Evolutionary conservation across 2,329 filamentous ascomycete species (phyloP).

Genomic region (Zasmidium angulare): DNA sequence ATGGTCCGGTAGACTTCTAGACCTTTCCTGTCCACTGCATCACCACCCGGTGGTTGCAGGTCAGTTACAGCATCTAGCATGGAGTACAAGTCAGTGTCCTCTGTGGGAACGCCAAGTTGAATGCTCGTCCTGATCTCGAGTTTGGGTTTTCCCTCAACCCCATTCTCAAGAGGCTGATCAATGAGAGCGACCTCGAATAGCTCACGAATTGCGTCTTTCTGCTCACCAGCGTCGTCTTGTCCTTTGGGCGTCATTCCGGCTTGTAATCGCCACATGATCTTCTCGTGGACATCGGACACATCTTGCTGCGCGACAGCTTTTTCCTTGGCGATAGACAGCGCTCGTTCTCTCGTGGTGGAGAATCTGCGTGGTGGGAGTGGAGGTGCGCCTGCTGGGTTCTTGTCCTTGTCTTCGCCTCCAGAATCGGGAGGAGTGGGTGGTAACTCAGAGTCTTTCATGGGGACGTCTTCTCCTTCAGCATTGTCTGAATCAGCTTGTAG

Average conservation of each 20-base stretch:
- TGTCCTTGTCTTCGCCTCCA: constrained; percentile 39
- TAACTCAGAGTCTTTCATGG: constrained; percentile 28
- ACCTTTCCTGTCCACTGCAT: constrained; percentile 48
- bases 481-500: constrained; percentile 21
- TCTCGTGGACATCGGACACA: constrained; percentile 92
- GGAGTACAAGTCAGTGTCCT: constrained; percentile 70
- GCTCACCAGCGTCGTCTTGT: constrained; percentile 68
- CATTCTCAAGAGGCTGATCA: constrained; percentile 24
- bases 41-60: constrained; percentile 67
- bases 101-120: constrained; percentile 58
- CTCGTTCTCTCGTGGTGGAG: constrained; percentile 27
- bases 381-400: constrained; percentile 41
- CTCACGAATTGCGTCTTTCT: constrained; percentile 60
- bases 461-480: constrained; percentile 20
- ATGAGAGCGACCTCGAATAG: constrained; percentile 29
- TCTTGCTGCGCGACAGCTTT: constrained; percentile 74
- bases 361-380: constrained; percentile 50
- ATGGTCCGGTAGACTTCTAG: constrained; percentile 69
- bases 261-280: constrained; percentile 86
- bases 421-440: constrained; percentile 38
- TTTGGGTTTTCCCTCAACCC: constrained; percentile 17
- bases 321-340: constrained; percentile 54
- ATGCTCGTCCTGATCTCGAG: constrained; percentile 57
- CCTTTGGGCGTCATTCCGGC: constrained; percentile 77
- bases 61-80: constrained; percentile 86